phyloP scores from a whole-genome alignment of 495 filamentous ascomycete species.

The Ascobolus immersus region DNA sequence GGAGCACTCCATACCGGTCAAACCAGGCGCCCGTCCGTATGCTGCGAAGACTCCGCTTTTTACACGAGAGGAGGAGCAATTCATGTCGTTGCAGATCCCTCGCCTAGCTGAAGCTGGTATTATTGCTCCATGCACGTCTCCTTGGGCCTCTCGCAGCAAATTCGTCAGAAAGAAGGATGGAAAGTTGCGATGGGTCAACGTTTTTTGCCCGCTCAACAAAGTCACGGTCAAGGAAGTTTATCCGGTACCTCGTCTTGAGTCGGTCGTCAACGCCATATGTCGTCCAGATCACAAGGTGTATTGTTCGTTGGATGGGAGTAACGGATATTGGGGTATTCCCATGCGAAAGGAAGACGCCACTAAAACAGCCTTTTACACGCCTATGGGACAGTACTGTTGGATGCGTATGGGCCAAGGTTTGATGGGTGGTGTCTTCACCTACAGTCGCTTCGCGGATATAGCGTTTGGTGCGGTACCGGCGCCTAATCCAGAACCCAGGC shows the following conservation, averaged over 20 bases:
- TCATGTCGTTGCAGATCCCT: neutral
- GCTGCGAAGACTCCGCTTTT: neutral
- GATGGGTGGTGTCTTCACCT: neutral
- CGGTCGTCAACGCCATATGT: neutral
- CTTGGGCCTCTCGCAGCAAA: neutral
- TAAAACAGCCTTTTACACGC: constrained; percentile 1
- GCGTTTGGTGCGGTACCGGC: neutral
- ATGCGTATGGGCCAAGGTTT: constrained; percentile 2
- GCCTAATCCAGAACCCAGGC: neutral
- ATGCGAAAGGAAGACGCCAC: neutral
- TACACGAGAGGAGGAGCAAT: neutral
- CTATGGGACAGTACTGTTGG: constrained; percentile 1
- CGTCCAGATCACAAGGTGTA: neutral
- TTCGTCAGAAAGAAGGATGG: neutral
- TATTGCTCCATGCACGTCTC: neutral
- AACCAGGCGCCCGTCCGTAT: neutral
- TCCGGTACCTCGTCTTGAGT: neutral
- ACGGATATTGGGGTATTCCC: neutral
- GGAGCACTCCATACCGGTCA: neutral
- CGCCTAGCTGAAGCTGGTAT: neutral
- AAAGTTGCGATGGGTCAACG: neutral
- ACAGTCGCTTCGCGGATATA: constrained; percentile 1
- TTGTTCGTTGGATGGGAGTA: neutral
- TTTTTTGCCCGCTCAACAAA: neutral
- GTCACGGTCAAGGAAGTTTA: neutral